Evolutionary conservation across 2,329 filamentous ascomycete genomes (phyloP).

Genomic region (Calonectria leucothoes): DNA sequence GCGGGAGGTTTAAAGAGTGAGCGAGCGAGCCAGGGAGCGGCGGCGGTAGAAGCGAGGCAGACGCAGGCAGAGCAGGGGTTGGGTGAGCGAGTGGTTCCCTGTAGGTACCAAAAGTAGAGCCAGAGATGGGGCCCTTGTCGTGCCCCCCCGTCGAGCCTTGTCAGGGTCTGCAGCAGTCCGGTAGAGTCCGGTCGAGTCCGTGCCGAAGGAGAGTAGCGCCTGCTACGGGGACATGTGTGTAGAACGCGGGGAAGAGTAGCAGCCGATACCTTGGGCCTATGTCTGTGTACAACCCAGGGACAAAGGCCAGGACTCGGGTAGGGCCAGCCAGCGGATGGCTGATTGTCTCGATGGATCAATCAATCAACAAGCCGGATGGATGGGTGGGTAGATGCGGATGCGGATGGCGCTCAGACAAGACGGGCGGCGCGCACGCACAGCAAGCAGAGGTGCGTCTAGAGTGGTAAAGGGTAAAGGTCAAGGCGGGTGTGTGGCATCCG

Average conservation of each 20-base stretch:
- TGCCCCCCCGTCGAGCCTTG: constrained; percentile 32
- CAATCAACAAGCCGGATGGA: background rate
- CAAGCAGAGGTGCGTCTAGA: background rate
- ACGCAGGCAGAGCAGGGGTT: constrained; percentile 42
- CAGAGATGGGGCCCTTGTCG: constrained; percentile 21
- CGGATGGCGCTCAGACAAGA: background rate
- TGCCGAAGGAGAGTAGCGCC: constrained; percentile 34
- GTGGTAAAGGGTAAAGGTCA: background rate
- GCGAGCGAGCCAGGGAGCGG: constrained; percentile 35
- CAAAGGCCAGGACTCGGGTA: background rate
- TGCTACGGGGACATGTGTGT: constrained; percentile 27
- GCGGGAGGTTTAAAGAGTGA: constrained; percentile 47
- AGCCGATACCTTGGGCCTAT: constrained; percentile 22
- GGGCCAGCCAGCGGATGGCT: background rate
- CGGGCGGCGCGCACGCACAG: background rate
- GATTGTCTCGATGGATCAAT: background rate
- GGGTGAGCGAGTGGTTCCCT: constrained; percentile 29
- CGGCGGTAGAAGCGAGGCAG: constrained; percentile 40
- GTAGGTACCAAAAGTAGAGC: constrained; percentile 15
- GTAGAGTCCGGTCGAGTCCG: constrained; percentile 24
- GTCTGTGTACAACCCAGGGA: background rate
- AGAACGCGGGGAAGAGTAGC: constrained; percentile 27
- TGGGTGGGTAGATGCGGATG: background rate
- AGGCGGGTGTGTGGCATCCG: background rate
- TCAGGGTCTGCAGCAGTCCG: constrained; percentile 20